A percentile compares a stretch with the other conserved stretches of the same genome.
phyloP scores from a whole-genome alignment of 129 eudicot genomes.

The Saussurea involucrata region DNA sequence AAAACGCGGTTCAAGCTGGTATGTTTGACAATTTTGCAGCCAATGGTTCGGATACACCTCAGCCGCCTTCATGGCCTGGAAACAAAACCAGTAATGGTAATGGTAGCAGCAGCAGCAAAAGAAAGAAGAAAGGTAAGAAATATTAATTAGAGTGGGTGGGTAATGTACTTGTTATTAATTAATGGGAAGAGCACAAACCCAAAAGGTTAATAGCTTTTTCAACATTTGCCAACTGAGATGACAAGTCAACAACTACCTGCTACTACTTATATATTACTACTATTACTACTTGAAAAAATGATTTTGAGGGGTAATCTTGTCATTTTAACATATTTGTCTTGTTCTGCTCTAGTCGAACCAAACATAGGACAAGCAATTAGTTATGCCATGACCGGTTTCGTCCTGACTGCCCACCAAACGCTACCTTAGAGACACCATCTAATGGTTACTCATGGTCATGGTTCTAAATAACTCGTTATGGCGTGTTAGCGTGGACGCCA shows the following conservation, averaged over 20 bases:
- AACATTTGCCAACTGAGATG: background rate
- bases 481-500: too few relatives aligned
- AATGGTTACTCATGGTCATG: too few relatives aligned
- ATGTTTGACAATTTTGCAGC: constrained; percentile 67
- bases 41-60: constrained; percentile 34
- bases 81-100: constrained; percentile 30
- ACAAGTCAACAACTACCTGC: background rate
- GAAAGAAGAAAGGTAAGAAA: constrained; percentile 93
- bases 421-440: too few relatives aligned
- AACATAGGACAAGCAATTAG: background rate
- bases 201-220: background rate
- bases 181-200: background rate
- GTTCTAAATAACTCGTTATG: too few relatives aligned
- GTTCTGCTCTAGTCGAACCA: background rate
- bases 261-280: background rate
- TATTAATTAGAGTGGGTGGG: background rate
- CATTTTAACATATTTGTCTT: background rate
- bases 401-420: too few relatives aligned
- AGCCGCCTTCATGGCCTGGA: constrained; percentile 23
- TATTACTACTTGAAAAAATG: background rate
- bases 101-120: constrained; percentile 43
- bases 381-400: too few relatives aligned
- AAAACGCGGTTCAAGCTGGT: constrained; percentile 75
- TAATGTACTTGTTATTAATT: background rate
- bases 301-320: background rate